Percentiles rank a stretch among this genome's conserved stretches.
These are phyloP conservation scores for Suhomyces faveliae DNA, from an alignment of 805 yeast species.

Conservation along the genomic window DNA sequence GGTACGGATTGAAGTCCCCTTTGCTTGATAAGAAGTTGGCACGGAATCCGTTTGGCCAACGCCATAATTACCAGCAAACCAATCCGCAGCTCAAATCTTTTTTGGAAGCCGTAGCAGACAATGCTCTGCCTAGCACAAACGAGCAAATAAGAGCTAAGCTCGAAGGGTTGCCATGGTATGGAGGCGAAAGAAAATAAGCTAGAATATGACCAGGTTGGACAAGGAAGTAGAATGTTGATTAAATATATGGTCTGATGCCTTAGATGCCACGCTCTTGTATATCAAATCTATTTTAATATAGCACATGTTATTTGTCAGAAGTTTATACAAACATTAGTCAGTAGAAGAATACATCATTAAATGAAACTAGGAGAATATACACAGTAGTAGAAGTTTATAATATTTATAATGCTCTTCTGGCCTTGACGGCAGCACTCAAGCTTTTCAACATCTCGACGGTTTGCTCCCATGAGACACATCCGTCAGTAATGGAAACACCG, in stretches of 20 bases:
- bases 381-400: too few species aligned
- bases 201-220: too few species aligned
- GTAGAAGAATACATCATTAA: too few species aligned
- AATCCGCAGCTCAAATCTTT: conserved; percentile 5
- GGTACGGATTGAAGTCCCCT: conserved; percentile 52
- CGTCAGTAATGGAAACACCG: conserved; percentile 97
- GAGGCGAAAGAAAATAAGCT: too few species aligned
- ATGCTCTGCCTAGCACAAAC: background rate
- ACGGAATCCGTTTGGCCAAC: conserved; percentile 53
- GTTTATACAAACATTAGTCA: too few species aligned
- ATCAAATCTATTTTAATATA: too few species aligned
- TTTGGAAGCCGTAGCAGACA: background rate
- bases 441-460: conserved; percentile 78
- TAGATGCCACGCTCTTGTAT: too few species aligned
- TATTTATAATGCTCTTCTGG: conserved; percentile 56
- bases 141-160: background rate
- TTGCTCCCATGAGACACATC: conserved; percentile 89
- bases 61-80: conserved; percentile 6
- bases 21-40: conserved; percentile 46
- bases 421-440: conserved; percentile 78
- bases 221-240: too few species aligned
- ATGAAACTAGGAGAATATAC: too few species aligned
- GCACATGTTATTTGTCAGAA: too few species aligned
- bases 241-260: too few species aligned
- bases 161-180: background rate